Evolutionary conservation across 78 protist genomes (phyloP), one percentile per base, ranked within the genome.

Genomic region (Isochrysis galbana): DNA sequence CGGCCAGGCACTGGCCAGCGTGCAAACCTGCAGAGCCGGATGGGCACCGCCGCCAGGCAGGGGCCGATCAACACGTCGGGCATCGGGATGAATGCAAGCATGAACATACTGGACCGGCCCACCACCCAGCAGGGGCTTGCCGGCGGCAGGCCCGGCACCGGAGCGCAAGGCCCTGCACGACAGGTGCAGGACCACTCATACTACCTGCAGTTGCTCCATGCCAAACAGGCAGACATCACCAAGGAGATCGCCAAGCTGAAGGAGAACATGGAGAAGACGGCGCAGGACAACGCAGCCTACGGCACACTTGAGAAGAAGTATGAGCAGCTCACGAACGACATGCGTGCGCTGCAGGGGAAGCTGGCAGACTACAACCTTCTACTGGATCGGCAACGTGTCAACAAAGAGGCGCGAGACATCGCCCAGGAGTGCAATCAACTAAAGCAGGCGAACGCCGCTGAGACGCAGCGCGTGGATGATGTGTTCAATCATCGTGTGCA

Each of bases 301-400:
- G 87, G 87, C 32, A 21, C 5, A 47, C 87, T 78, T 34, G 87
- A 78, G 48, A 45, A 47, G 26, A 39, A 42, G 87, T 78, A 78
- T 47, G 51, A 78, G 87, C 14, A 29, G 32, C 87, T 78, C 44
- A 42, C 51, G 38, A 78, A 38, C 48, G 87, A 78, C 23, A 78
- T 78, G 87, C 87, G 87, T 47, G 48, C 46, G 51, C 87, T 78
- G 51, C 87, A 78, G 34, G 87, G n/a, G 29, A 25, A 38, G 45
- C 83, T 74, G 45, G 83, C 83, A 11, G 83, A 74, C 46, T 74
- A 74, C 83, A 74, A 74, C 83, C 17, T 74, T 39, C 83, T 74
- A 26, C 83, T 74, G 46, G 83, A 74, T 45, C 83, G 83, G 14
- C 7, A 39, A 45, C 83, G 83, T 26, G 21, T 25, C n/a, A 19